Conservation (phyloP, 75 land plant genomes). For the Pinus taeda region DNA sequence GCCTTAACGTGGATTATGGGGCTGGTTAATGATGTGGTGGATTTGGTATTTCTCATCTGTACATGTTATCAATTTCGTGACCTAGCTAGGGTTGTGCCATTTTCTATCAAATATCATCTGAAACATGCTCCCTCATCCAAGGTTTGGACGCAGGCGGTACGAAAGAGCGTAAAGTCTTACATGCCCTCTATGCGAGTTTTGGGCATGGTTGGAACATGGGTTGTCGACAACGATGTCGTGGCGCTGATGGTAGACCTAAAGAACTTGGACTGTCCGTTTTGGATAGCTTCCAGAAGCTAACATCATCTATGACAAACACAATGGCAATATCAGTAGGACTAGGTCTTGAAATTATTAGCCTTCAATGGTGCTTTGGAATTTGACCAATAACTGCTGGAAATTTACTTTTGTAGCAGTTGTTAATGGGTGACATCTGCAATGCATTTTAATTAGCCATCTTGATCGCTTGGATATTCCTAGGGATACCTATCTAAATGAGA, state of each 20-base stretch:
- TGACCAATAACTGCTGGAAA: conserved; percentile 35
- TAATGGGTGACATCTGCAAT: conserved; percentile 33
- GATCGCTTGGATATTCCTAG: conserved; percentile 33
- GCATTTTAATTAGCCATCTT: conserved; percentile 37
- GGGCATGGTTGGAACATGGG: conserved; percentile 33
- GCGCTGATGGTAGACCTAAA: conserved; percentile 18
- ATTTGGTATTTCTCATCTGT: conserved; percentile 13
- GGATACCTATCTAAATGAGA: no score
- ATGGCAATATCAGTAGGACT: conserved; percentile 34
- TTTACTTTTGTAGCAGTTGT: conserved; percentile 32
- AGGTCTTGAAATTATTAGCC: conserved; percentile 27
- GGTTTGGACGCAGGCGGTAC: conserved; percentile 14
- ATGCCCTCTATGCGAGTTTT: conserved; percentile 26
- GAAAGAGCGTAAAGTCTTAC: conserved; percentile 14
- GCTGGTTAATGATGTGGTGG: conserved; percentile 23
- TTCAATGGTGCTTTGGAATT: conserved; percentile 39
- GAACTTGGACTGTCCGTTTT: conserved; percentile 26
- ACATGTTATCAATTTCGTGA: conserved; percentile 24
- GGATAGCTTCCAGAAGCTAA: conserved; percentile 40
- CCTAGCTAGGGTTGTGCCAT: conserved; percentile 22
- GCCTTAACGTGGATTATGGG: conserved; percentile 20
- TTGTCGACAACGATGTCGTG: conserved; percentile 33
- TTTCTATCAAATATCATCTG: not conserved
- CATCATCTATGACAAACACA: conserved; percentile 31
- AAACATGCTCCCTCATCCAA: conserved; percentile 15